Evolutionary conservation across 2,329 filamentous ascomycete genomes (phyloP), one percentile per base, ranked within the genome.

Genomic region (Pseudogymnoascus sp.): DNA sequence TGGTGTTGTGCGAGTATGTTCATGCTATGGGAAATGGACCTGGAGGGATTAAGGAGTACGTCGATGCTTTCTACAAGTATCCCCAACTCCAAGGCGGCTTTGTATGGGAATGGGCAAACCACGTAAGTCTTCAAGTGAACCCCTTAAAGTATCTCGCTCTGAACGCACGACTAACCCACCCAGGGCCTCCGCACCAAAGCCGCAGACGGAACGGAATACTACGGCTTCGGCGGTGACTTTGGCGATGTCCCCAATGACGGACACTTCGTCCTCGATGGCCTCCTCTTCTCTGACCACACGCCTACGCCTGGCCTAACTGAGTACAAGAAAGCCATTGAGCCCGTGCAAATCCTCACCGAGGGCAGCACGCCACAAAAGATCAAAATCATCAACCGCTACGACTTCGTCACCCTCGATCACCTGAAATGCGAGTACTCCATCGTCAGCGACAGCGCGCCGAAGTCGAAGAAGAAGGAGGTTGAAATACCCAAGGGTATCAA

Each of bases 21-120:
- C 71, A 72, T 67, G 81, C 82, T 0, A 84, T 85, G 82, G 82
- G 82, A 0, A 85, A 84, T 62, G 82, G 81, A 0, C 82, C 82
- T 0, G 82, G 82, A 12, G 79, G 77, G 5, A 75, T 84, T 64
- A 78, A 81, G 63, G 82, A 84, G 63, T 85, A 85, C 64, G 70
- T 81, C 29, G 77, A 82, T 39, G 75, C 77, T 0, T 85, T 84
- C 70, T 79, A 80, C 64, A 74, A 76, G 35, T 75, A 84, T 64
- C 77, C 77, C 1, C 72, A 75, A 4, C 73, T 85, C 0, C 82
- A 85, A 69, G 82, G 82, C 27, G 82, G 82, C 0, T 79, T 75
- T 62, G 73, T 78, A 52, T 79, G 77, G 77, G 77, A 79, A 64
- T 79, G 76, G 76, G 74, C 72, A 1, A 78, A 77, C 64, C 75